A percentile compares a stretch with the other conserved stretches of the same genome.
phyloP scores from a whole-genome alignment of 202 grass and related monocot species.

The Carex sylvatica region DNA sequence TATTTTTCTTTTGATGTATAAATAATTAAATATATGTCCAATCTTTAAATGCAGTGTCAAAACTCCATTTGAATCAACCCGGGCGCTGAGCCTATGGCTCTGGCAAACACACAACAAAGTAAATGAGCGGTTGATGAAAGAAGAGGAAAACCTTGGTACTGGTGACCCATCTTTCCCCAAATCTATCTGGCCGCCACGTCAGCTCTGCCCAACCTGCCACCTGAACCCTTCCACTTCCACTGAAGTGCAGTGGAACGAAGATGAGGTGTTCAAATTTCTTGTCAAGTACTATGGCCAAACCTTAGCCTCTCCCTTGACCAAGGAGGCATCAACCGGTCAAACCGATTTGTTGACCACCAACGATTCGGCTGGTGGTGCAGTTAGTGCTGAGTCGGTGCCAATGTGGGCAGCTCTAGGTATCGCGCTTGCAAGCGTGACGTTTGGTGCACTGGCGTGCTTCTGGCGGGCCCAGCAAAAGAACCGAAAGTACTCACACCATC shows the following conservation, averaged over 20 bases:
- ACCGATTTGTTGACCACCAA: conserved; percentile 40
- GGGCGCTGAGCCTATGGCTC: conserved; percentile 79
- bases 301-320: conserved; percentile 52
- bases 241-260: conserved; percentile 72
- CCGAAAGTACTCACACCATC: conserved; percentile 95
- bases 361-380: not conserved
- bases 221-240: conserved; percentile 38
- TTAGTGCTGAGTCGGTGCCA: conserved; percentile 53
- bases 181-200: conserved; percentile 64
- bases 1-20: conserved; percentile 10
- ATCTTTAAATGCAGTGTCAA: conserved; percentile 55
- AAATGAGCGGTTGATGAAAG: conserved; percentile 85
- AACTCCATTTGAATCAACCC: conserved; percentile 66
- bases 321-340: conserved; percentile 35
- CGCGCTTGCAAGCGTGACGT: conserved; percentile 67
- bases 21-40: conserved; percentile 28
- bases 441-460: conserved; percentile 90
- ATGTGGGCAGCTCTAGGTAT: conserved; percentile 84
- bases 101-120: conserved; percentile 97
- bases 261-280: conserved; percentile 81
- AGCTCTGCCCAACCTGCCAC: conserved; percentile 79
- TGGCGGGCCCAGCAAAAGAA: conserved; percentile 97
- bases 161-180: conserved; percentile 87
- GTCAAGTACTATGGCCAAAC: conserved; percentile 74
- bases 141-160: conserved; percentile 64